phyloP scores from a whole-genome alignment of 192 early-diverging fungal species.

The Anaeromyces robustus region DNA sequence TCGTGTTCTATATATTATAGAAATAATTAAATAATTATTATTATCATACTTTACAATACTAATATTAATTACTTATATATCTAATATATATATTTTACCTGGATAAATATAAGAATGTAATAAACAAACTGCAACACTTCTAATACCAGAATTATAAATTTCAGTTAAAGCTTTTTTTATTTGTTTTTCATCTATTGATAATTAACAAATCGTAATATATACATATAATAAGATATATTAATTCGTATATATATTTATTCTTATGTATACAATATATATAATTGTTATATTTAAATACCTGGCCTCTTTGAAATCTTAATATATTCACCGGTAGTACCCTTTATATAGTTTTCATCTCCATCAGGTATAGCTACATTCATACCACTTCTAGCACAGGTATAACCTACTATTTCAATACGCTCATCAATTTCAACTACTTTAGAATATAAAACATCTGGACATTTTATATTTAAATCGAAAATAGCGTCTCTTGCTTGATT shows the following conservation, averaged over 20 bases:
- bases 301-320: constrained; percentile 51
- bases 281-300: constrained; percentile 22
- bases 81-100: constrained; percentile 3
- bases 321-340: constrained; percentile 77
- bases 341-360: constrained; percentile 24
- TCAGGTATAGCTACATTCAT: constrained; percentile 13
- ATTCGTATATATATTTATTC: no score
- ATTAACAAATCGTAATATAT: no score
- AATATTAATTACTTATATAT: not conserved
- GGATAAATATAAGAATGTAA: constrained; percentile 90
- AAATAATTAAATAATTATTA: not conserved
- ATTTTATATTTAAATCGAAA: constrained; percentile 78
- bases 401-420: constrained; percentile 68
- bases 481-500: constrained; percentile 89
- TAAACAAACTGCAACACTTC: constrained; percentile 79
- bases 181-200: constrained; percentile 32
- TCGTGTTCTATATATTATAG: constrained; percentile 46
- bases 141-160: constrained; percentile 53
- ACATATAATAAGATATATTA: no score
- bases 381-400: constrained; percentile 30
- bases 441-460: constrained; percentile 74
- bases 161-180: constrained; percentile 40
- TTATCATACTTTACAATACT: not conserved
- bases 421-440: constrained; percentile 70
- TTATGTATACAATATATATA: no score